Evolutionary conservation across 73 alveolate genomes (phyloP).

Genomic region (Paramecium sexaurelia): DNA sequence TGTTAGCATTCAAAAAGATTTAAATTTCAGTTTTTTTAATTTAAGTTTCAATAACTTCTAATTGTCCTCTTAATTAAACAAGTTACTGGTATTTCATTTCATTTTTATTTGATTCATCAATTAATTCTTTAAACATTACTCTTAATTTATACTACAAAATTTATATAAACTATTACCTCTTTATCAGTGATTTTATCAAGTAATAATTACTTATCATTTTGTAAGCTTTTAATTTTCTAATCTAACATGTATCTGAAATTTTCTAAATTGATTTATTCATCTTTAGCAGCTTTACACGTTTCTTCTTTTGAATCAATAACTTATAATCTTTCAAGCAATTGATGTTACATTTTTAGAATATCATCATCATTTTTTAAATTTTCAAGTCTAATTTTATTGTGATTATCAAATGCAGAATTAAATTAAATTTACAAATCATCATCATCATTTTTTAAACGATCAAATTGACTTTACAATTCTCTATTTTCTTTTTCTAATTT

Average conservation of each 20-base stretch:
- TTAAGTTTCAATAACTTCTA: slow-evolving; percentile 61
- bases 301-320: slow-evolving; percentile 68
- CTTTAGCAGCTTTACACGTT: slow-evolving; percentile 68
- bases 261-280: slow-evolving; percentile 66
- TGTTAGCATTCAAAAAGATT: slow-evolving; percentile 64
- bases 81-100: slow-evolving; percentile 53
- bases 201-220: slow-evolving; percentile 54
- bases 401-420: slow-evolving; percentile 35
- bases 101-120: slow-evolving; percentile 67
- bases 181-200: slow-evolving; percentile 63
- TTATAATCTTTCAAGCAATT: slow-evolving; percentile 65
- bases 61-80: slow-evolving; percentile 49
- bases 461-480: slow-evolving; percentile 36
- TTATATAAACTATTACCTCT: not conserved
- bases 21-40: slow-evolving; percentile 64
- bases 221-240: slow-evolving; percentile 55
- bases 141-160: slow-evolving; percentile 41
- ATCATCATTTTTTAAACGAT: slow-evolving; percentile 58
- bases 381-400: slow-evolving; percentile 62
- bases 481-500: slow-evolving; percentile 57
- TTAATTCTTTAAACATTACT: slow-evolving; percentile 64
- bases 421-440: slow-evolving; percentile 41
- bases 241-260: slow-evolving; percentile 67
- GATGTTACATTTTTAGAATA: slow-evolving; percentile 64
- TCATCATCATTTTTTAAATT: slow-evolving; percentile 68